Base-by-base conservation (phyloP, 163 green algal species). In the Chloroidium sp. region DNA sequence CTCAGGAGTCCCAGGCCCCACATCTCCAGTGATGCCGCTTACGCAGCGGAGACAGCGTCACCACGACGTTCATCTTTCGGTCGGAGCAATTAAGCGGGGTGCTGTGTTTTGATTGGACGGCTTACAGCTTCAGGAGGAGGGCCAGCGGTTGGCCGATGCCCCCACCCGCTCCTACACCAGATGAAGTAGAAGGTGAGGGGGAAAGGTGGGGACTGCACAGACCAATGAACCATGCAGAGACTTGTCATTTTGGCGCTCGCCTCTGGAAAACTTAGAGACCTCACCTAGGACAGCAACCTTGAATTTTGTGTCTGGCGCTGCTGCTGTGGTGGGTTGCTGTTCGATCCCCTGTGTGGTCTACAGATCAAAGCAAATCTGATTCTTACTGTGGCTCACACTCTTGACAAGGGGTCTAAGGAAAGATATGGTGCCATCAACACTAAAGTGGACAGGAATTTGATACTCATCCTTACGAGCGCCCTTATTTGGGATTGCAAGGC, bases 61-160 rank as follows among this genome's bases (percentile, higher is more conserved):
- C 75, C 2, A 62, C n/a, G 6, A 76, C 77, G 57, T 78, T 78
- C 69, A 75, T 61, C 69, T 68, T 78, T 75, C 69, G 62, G 12
- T 59, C 61, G 36, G 12, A 76, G 69, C 62, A 68, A 12, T 75
- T 6, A 64, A 10, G 62, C 3, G 61, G 13, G 78, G 1, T 67
- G 4, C 57, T 12, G 76, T 72, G 75, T 58, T 36, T 36, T 36
- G 36, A 36, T 36, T 36, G 36, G 36, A 36, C 36, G 62, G 69
- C 80, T 78, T 80, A 84, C 78, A 95, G 86, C 90, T 98, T 98
- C 83, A 99, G 89, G 62, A 99, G 89, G 83, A 99, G 88, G 1
- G 92, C 93, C 74, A 99, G 89, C 10, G 96, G 95, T 90, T 99
- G 96, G 12, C 96, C 96, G 84, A 99, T 99, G 75, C 96, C 96